Evolutionary conservation across 2,329 filamentous ascomycete species (phyloP).

Genomic region (Westerdykella aurantiaca): DNA sequence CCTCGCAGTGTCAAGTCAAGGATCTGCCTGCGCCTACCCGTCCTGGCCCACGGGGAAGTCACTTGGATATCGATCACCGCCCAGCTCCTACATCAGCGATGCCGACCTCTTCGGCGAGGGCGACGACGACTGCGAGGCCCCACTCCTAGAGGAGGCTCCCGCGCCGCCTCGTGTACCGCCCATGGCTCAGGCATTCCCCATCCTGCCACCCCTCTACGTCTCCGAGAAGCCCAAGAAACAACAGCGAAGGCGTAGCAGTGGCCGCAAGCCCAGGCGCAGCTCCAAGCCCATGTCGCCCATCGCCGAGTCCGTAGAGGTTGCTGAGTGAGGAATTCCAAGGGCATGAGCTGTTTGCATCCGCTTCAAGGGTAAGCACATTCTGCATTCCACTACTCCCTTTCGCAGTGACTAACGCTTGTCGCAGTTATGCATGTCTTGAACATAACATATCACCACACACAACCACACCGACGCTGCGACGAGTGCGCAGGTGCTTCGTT

Average conservation of each 20-base stretch:
- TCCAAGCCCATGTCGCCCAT: slow-evolving; percentile 42
- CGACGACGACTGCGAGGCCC: slow-evolving; percentile 27
- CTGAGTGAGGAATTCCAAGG: slow-evolving; percentile 25
- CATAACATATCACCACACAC: background rate
- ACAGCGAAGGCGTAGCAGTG: slow-evolving; percentile 37
- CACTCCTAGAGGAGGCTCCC: slow-evolving; percentile 36
- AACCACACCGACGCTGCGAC: too few species aligned
- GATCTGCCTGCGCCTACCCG: slow-evolving; percentile 37
- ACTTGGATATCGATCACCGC: slow-evolving; percentile 27
- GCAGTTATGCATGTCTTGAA: background rate
- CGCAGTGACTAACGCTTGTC: background rate
- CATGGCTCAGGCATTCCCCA: slow-evolving; percentile 32
- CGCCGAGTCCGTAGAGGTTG: slow-evolving; percentile 36
- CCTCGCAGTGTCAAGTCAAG: slow-evolving; percentile 18
- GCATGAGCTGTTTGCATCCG: background rate
- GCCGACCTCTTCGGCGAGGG: slow-evolving; percentile 39
- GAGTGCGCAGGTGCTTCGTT: too few species aligned
- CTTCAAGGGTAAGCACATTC: background rate
- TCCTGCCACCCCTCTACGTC: slow-evolving; percentile 37
- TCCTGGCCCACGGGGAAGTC: slow-evolving; percentile 37
- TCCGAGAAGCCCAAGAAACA: slow-evolving; percentile 36
- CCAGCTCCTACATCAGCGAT: slow-evolving; percentile 40
- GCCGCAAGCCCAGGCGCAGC: slow-evolving; percentile 35
- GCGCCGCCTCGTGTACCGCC: slow-evolving; percentile 36
- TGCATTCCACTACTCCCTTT: background rate